Evolutionary conservation across 176 grass and related monocot species (phyloP).

Genomic region (Tillandsia leiboldiana): DNA sequence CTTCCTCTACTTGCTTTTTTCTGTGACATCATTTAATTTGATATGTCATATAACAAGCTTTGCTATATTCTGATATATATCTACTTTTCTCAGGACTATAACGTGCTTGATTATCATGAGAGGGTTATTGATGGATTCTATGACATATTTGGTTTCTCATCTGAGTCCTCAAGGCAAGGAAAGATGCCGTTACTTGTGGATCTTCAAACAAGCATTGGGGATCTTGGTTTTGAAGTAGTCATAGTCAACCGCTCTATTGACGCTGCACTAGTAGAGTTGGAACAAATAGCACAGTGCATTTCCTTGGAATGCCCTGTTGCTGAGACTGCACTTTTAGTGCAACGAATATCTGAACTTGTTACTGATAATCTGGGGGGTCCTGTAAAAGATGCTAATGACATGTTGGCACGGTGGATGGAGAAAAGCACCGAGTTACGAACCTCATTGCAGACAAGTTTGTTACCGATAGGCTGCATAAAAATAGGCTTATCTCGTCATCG

Average conservation of each 20-base stretch:
- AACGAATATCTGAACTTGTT: slow-evolving; percentile 95
- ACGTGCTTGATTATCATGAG: slow-evolving; percentile 92
- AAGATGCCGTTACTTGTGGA: slow-evolving; percentile 80
- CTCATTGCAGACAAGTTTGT: slow-evolving; percentile 79
- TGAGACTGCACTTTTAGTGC: slow-evolving; percentile 58
- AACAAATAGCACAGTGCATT: slow-evolving; percentile 92
- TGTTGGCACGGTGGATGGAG: slow-evolving; percentile 69
- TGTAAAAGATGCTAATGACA: slow-evolving; percentile 86
- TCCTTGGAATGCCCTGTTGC: slow-evolving; percentile 63
- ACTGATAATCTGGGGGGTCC: slow-evolving; percentile 90
- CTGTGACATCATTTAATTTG: not conserved
- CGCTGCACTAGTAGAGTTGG: slow-evolving; percentile 68
- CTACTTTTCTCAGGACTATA: slow-evolving; percentile 60
- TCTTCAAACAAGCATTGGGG: slow-evolving; percentile 84
- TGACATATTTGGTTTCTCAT: slow-evolving; percentile 68
- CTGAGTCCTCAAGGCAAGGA: slow-evolving; percentile 51
- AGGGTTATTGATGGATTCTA: slow-evolving; percentile 97
- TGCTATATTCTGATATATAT: slow-evolving; percentile 22
- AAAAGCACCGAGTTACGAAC: slow-evolving; percentile 83
- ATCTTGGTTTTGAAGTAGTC: slow-evolving; percentile 98
- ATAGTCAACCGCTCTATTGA: slow-evolving; percentile 90
- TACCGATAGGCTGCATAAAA: slow-evolving; percentile 94
- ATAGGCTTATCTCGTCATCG: slow-evolving; percentile 85
- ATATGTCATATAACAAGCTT: not conserved
- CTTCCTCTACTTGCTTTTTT: not conserved